A percentile compares a stretch with the other conserved stretches of the same genome.
Conservation (phyloP, 495 filamentous ascomycete genomes). For the Podospora bellae-mahoneyi region DNA sequence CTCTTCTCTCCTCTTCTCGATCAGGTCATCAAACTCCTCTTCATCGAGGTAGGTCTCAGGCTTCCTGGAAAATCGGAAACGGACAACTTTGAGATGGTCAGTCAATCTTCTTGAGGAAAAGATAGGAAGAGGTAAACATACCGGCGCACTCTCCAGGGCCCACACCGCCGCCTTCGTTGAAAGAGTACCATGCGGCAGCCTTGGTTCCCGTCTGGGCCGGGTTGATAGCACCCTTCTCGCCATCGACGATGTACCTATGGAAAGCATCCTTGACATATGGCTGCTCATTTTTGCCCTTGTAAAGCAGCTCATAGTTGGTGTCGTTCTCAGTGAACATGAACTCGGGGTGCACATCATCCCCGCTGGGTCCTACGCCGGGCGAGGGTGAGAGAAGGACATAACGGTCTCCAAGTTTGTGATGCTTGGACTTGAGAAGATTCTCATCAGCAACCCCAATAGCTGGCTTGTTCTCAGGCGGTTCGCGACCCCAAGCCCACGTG, state of each 20-base stretch:
- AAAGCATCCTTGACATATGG: constrained; percentile 95
- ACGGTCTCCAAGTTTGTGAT: constrained; percentile 73
- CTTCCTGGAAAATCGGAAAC: constrained; percentile 78
- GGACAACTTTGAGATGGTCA: constrained; percentile 59
- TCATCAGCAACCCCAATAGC: constrained; percentile 61
- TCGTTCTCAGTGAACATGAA: constrained; percentile 95
- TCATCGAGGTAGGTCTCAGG: constrained; percentile 79
- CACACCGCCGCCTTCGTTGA: constrained; percentile 84
- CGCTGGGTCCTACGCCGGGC: constrained; percentile 71
- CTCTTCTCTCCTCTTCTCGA: constrained; percentile 78
- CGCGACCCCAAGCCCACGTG: constrained; percentile 89
- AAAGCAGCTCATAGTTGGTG: constrained; percentile 76
- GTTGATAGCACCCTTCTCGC: constrained; percentile 76
- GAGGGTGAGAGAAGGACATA: constrained; percentile 87
- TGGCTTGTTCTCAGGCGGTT: constrained; percentile 69
- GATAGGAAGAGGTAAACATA: constrained; percentile 20
- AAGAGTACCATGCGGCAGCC: constrained; percentile 85
- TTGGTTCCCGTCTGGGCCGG: constrained; percentile 80
- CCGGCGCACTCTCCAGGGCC: constrained; percentile 81
- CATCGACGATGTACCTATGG: constrained; percentile 79
- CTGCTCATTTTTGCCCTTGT: constrained; percentile 69
- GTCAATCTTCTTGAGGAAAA: not conserved
- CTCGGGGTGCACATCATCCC: constrained; percentile 76
- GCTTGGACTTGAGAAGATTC: constrained; percentile 66
- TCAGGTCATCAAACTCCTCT: constrained; percentile 85